Conservation (phyloP, 2,329 filamentous ascomycete genomes). For the Colletotrichum sp. region DNA sequence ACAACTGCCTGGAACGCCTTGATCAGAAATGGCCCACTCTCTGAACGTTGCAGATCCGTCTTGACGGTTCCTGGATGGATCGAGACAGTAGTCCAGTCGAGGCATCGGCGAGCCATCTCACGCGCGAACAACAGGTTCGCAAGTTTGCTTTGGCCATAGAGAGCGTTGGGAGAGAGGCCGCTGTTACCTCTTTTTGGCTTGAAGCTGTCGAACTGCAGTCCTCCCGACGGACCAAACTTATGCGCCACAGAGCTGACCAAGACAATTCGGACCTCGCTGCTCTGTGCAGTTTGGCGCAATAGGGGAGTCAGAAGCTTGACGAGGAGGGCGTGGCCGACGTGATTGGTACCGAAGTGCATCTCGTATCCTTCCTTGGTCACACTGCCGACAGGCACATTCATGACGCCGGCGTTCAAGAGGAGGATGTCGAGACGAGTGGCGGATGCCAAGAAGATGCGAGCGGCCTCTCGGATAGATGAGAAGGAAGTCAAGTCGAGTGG, state of each 20-base stretch:
- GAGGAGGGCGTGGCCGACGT: constrained; percentile 32
- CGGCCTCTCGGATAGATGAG: constrained; percentile 44
- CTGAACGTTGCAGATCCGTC: constrained; percentile 20
- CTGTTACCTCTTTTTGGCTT: constrained; percentile 25
- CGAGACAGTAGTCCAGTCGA: constrained; percentile 45
- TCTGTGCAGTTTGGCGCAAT: constrained; percentile 25
- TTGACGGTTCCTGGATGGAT: constrained; percentile 52
- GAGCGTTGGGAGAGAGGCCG: constrained; percentile 35
- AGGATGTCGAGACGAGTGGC: constrained; percentile 44
- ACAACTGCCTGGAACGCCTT: background rate
- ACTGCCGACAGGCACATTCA: constrained; percentile 28
- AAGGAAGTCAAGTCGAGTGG: constrained; percentile 50
- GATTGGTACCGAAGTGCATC: constrained; percentile 39
- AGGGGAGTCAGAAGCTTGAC: constrained; percentile 37
- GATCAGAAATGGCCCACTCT: background rate
- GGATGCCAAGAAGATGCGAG: constrained; percentile 35
- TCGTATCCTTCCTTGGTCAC: constrained; percentile 37
- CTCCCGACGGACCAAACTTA: constrained; percentile 6
- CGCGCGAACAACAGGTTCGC: constrained; percentile 52
- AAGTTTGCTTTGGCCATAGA: constrained; percentile 56
- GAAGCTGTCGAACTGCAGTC: constrained; percentile 31
- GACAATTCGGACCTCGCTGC: constrained; percentile 27
- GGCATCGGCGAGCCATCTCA: constrained; percentile 48
- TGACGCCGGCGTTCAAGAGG: constrained; percentile 40
- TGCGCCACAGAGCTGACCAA: constrained; percentile 30